Evolutionary conservation across 306 rosid genomes (phyloP).

Genomic region (Vicia faba): DNA sequence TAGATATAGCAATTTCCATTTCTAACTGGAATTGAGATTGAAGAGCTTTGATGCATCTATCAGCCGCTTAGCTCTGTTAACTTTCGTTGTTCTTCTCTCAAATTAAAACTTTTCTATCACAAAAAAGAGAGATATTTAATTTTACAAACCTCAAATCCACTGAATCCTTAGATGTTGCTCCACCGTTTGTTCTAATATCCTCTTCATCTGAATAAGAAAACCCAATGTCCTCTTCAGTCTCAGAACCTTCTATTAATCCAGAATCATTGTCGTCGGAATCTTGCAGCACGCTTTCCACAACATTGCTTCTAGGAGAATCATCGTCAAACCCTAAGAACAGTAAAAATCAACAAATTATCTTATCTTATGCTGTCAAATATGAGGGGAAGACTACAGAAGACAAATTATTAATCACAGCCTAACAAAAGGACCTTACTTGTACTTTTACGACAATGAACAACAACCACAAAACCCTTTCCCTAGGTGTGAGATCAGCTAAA

Average conservation of each 20-base stretch:
- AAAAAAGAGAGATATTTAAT: slow-evolving; percentile 10
- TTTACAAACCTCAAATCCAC: slow-evolving; percentile 56
- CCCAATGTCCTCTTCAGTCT: slow-evolving; percentile 53
- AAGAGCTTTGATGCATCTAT: not conserved
- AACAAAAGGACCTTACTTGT: too few relatives aligned
- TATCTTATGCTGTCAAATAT: too few relatives aligned
- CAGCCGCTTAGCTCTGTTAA: not conserved
- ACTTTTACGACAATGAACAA: too few relatives aligned
- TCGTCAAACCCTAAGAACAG: slow-evolving; percentile 47
- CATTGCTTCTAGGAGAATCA: slow-evolving; percentile 42
- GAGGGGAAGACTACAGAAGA: too few relatives aligned
- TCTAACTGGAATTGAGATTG: slow-evolving; percentile 11
- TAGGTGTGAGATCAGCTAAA: too few relatives aligned
- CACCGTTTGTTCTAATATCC: slow-evolving; percentile 40
- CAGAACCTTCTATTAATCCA: slow-evolving; percentile 45
- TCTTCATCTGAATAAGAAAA: slow-evolving; percentile 60
- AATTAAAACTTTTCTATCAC: slow-evolving; percentile 7
- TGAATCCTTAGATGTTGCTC: slow-evolving; percentile 42
- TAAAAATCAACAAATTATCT: not conserved
- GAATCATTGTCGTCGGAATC: slow-evolving; percentile 36
- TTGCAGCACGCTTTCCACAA: slow-evolving; percentile 34
- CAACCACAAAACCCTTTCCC: too few relatives aligned
- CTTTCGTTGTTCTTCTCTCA: slow-evolving; percentile 18
- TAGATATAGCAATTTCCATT: slow-evolving; percentile 17
- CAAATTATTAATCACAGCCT: too few relatives aligned